Evolutionary conservation across 768 basidiomycete species (phyloP).

Genomic region (Scleroderma citrinum): DNA sequence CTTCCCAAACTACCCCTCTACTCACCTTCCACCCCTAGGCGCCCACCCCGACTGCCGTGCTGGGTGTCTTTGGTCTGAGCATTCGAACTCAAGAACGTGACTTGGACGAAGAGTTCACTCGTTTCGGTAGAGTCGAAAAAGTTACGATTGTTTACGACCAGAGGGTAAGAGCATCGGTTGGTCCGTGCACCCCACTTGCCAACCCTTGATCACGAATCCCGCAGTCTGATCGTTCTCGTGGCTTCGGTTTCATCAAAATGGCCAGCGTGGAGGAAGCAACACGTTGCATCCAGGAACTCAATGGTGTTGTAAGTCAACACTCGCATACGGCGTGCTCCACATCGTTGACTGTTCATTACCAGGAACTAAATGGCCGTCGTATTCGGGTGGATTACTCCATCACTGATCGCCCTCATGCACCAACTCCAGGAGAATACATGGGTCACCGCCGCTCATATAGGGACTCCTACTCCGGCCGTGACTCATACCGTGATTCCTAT

Average conservation of each 20-base stretch:
- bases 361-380: slow-evolving; percentile 93
- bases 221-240: slow-evolving; percentile 91
- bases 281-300: slow-evolving; percentile 83
- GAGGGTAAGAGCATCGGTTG: slow-evolving; percentile 58
- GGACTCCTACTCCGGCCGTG: slow-evolving; percentile 39
- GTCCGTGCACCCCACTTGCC: background rate
- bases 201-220: slow-evolving; percentile 17
- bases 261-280: slow-evolving; percentile 80
- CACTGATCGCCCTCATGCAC: slow-evolving; percentile 88
- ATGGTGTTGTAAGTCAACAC: slow-evolving; percentile 69
- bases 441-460: slow-evolving; percentile 67
- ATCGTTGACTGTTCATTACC: background rate
- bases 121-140: slow-evolving; percentile 88
- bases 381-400: slow-evolving; percentile 98
- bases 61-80: slow-evolving; percentile 98
- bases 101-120: slow-evolving; percentile 88
- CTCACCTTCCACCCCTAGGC: too few relatives aligned
- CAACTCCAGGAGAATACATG: slow-evolving; percentile 98
- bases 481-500: slow-evolving; percentile 38
- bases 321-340: too few relatives aligned
- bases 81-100: slow-evolving; percentile 93
- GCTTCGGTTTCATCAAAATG: slow-evolving; percentile 98
- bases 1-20: too few relatives aligned
- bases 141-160: slow-evolving; percentile 97
- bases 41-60: slow-evolving; percentile 79